These are phyloP conservation scores for Achaetomium macrosporum DNA, from an alignment of 2,329 filamentous ascomycete genomes.

Conservation along the genomic window DNA sequence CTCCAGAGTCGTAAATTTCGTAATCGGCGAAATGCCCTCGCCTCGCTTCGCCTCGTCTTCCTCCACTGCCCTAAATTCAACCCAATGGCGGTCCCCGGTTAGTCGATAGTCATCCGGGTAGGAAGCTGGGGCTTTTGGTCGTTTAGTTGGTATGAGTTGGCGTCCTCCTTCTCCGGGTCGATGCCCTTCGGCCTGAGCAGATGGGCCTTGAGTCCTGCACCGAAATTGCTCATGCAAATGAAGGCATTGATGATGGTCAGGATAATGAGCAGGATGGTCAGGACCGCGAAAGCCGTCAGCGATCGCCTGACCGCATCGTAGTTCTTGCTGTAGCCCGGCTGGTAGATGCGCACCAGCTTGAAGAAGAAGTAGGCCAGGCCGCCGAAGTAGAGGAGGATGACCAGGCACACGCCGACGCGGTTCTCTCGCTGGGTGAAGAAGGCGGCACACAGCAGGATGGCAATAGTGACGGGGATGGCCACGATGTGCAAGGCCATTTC, in stretches of 20 bases:
- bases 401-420: constrained; percentile 65
- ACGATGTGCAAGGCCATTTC: constrained; percentile 85
- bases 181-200: constrained; percentile 51
- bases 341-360: constrained; percentile 96
- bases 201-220: constrained; percentile 81
- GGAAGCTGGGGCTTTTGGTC: constrained; percentile 51
- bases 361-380: constrained; percentile 94
- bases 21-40: not conserved
- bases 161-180: constrained; percentile 50
- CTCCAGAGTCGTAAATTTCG: constrained; percentile 17
- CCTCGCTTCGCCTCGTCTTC: not conserved
- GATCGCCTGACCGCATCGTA: constrained; percentile 79
- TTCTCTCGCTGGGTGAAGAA: constrained; percentile 82
- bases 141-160: constrained; percentile 50
- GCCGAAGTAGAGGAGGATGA: constrained; percentile 82
- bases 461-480: constrained; percentile 85
- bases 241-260: constrained; percentile 82
- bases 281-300: constrained; percentile 86
- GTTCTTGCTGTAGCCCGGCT: constrained; percentile 47
- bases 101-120: constrained; percentile 59
- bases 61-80: no score
- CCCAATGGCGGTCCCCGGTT: no score
- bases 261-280: constrained; percentile 84
- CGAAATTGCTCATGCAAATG: constrained; percentile 86
- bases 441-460: constrained; percentile 78